Conservation (phyloP, 257 asterid species). For the Cordia subcordata region DNA sequence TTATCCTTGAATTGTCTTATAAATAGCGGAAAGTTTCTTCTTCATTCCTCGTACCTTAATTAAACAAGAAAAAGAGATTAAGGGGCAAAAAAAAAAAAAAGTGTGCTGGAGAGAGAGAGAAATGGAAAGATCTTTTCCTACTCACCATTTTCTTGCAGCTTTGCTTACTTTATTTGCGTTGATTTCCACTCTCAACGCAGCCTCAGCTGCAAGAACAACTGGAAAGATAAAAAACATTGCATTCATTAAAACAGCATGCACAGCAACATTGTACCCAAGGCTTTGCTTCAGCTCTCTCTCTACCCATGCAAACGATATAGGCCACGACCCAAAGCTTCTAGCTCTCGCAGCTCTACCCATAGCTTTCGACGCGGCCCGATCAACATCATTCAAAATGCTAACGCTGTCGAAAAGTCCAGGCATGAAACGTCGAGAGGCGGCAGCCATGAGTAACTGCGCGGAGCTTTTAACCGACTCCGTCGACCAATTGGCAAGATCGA, state of each 20-base stretch:
- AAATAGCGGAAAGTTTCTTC: no score
- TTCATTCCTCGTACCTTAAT: no score
- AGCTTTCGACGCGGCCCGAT: constrained; percentile 30
- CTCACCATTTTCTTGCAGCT: constrained; percentile 10
- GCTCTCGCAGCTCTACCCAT: constrained; percentile 58
- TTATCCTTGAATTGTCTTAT: no score
- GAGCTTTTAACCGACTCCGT: constrained; percentile 60
- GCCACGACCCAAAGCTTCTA: constrained; percentile 42
- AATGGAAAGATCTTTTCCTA: constrained; percentile 26
- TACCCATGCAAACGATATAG: constrained; percentile 37
- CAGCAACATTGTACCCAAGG: constrained; percentile 55
- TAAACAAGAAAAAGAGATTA: no score
- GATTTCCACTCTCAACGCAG: constrained; percentile 10
- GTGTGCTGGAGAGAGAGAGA: not conserved
- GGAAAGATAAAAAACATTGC: constrained; percentile 26
- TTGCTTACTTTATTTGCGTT: constrained; percentile 18
- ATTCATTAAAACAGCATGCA: constrained; percentile 58
- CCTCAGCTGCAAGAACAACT: constrained; percentile 19
- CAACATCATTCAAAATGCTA: constrained; percentile 40
- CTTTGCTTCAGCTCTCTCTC: constrained; percentile 66
- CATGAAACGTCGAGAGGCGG: constrained; percentile 44
- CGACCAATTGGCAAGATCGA: constrained; percentile 29
- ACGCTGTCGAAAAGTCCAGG: constrained; percentile 32
- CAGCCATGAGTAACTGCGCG: constrained; percentile 63
- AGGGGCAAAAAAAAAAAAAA: no score